Conservation (phyloP, 495 filamentous ascomycete species). For the Umbilicaria muhlenbergii region DNA sequence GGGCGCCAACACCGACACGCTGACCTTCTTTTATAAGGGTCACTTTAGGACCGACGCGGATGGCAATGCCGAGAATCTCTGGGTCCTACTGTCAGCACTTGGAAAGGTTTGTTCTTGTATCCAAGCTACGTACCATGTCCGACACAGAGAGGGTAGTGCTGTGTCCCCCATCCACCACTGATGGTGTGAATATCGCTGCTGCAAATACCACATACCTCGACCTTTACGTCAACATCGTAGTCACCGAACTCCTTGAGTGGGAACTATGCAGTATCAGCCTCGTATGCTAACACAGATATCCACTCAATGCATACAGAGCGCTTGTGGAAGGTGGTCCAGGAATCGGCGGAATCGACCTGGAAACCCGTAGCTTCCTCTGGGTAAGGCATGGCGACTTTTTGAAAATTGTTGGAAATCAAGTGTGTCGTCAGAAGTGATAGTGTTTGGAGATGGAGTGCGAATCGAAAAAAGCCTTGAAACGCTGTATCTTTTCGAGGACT, state of each 20-base stretch:
- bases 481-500: neutral
- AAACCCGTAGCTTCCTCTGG: slow-evolving; percentile 28
- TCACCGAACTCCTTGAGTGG: slow-evolving; percentile 41
- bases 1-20: slow-evolving; percentile 42
- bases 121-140: slow-evolving; percentile 28
- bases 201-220: slow-evolving; percentile 40
- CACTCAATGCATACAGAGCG: slow-evolving; percentile 30
- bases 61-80: slow-evolving; percentile 25
- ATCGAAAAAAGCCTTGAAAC: neutral
- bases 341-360: slow-evolving; percentile 26
- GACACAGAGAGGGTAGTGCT: slow-evolving; percentile 34
- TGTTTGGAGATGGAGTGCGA: too few species aligned
- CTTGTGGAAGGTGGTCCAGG: neutral
- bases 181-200: slow-evolving; percentile 42
- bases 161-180: slow-evolving; percentile 41
- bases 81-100: slow-evolving; percentile 14
- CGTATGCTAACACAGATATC: slow-evolving; percentile 9
- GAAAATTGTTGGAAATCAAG: too few species aligned
- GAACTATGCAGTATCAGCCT: slow-evolving; percentile 41
- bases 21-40: slow-evolving; percentile 33
- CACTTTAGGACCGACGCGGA: slow-evolving; percentile 28
- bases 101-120: slow-evolving; percentile 1
- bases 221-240: slow-evolving; percentile 42
- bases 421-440: too few species aligned
- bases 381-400: too few species aligned